Percentiles rank a stretch among this genome's conserved stretches.
Evolutionary conservation across 1,284 basidiomycete genomes (phyloP).

Genomic region (Cryptococcus deneoformans): DNA sequence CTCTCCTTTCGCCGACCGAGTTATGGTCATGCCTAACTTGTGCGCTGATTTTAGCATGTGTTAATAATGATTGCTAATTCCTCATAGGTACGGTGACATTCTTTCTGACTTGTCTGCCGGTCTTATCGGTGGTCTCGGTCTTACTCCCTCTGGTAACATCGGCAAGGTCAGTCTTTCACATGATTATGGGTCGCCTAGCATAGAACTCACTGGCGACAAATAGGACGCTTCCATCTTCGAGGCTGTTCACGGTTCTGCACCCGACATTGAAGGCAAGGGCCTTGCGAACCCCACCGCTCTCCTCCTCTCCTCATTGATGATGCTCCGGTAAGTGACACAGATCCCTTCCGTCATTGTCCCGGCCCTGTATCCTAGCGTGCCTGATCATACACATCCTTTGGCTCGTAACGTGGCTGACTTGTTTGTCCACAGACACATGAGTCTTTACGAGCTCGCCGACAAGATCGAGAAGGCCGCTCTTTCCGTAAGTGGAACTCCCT

Average conservation of each 20-base stretch:
- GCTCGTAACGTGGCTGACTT: background rate
- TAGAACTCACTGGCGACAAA: no score
- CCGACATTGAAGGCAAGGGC: slow-evolving; percentile 73
- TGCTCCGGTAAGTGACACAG: slow-evolving; percentile 67
- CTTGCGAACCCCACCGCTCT: slow-evolving; percentile 98
- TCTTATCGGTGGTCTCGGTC: slow-evolving; percentile 94
- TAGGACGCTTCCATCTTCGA: slow-evolving; percentile 99
- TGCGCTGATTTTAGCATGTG: slow-evolving; percentile 53
- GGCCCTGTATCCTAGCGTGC: background rate
- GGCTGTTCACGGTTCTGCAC: slow-evolving; percentile 95
- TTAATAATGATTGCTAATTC: background rate
- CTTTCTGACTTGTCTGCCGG: slow-evolving; percentile 99
- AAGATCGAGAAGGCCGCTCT: slow-evolving; percentile 92
- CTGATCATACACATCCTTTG: background rate
- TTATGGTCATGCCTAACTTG: slow-evolving; percentile 99
- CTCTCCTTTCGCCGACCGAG: slow-evolving; percentile 87
- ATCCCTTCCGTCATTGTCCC: background rate
- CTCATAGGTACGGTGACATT: slow-evolving; percentile 65
- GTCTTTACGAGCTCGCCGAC: slow-evolving; percentile 75
- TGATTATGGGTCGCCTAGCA: background rate
- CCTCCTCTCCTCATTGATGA: slow-evolving; percentile 93
- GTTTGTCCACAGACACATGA: slow-evolving; percentile 76
- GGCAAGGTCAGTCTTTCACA: slow-evolving; percentile 62
- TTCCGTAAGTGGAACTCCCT: slow-evolving; percentile 55
- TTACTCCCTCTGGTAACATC: slow-evolving; percentile 99